Evolutionary conservation across 2,329 filamentous ascomycete species (phyloP), one percentile per base, ranked within the genome.

Genomic region (Monosporascus sp.): DNA sequence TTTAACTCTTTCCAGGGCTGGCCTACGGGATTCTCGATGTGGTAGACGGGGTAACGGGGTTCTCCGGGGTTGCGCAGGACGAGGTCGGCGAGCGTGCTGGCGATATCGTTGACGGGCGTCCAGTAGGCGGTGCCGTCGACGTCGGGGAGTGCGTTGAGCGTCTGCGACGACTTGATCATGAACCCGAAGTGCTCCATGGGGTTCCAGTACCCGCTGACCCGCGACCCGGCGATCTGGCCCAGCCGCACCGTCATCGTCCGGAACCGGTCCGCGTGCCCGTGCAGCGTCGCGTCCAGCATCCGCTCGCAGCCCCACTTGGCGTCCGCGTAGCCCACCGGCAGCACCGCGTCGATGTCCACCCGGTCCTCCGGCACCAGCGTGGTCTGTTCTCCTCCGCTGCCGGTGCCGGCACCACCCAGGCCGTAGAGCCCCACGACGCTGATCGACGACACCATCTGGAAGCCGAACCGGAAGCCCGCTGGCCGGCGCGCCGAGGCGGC

Each of bases 211-310:
- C 79, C 79, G 50, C 65, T 79, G 0, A 53, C 67, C 4, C 59
- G 71, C 0, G 74, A 77, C 0, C 80, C 81, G 1, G 79, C 70
- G 37, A 84, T 77, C 59, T 84, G 80, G 0, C 77, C 80, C 0
- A 74, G 65, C 0, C 80, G 69, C 0, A 77, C 72, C 0, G 62
- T 61, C 65, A 71, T 74, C 0, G 74, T 54, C 7, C 68, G 70
- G 66, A 81, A 79, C 0, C 56, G 62, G 0, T 68, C 50, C 0
- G 72, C 71, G 54, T 74, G 61, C 17, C 64, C 57, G 50, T 74
- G 71, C 2, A 80, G 62, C 0, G 78, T 81, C 47, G 69, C 64
- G 48, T 76, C 70, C 0, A 82, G 70, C 62, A 80, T 76, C 2
- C 67, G 62, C 57, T 82, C 78, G 61, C 77, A 81, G 0, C 69